These are phyloP conservation scores for Cyclocybe aegerita DNA, from an alignment of 768 basidiomycete species.

Conservation along the genomic window DNA sequence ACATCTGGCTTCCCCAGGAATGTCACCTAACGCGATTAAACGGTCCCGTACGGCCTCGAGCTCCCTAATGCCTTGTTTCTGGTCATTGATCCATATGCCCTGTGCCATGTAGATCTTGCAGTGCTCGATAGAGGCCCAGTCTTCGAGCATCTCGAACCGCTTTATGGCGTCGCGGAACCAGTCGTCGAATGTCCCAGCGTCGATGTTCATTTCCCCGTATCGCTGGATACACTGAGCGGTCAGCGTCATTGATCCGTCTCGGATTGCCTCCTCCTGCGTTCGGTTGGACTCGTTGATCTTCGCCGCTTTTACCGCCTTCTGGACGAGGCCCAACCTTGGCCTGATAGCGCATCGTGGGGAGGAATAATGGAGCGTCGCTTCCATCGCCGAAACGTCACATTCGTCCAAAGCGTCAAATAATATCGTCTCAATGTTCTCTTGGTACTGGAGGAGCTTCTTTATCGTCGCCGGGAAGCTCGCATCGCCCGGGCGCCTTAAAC, in stretches of 20 bases:
- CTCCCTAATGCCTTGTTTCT: conserved; percentile 3
- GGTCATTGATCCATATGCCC: conserved; percentile 9
- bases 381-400: conserved; percentile 7
- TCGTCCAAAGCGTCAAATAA: conserved; percentile 6
- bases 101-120: conserved; percentile 7
- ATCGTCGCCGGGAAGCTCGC: background rate
- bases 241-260: conserved; percentile 1
- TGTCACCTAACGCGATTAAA: conserved; percentile 3
- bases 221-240: conserved; percentile 10
- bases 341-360: conserved; percentile 4
- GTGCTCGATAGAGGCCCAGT: conserved; percentile 2
- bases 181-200: conserved; percentile 3
- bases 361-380: conserved; percentile 11
- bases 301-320: conserved; percentile 6
- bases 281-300: background rate
- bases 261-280: background rate
- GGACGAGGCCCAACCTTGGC: conserved; percentile 3
- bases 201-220: conserved; percentile 9
- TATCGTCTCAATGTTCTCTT: conserved; percentile 8
- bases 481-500: conserved; percentile 3
- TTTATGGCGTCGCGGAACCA: conserved; percentile 5
- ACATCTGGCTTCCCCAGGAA: conserved; percentile 8
- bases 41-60: conserved; percentile 6
- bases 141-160: conserved; percentile 7
- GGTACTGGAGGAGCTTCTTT: background rate